Base-by-base conservation (phyloP, 23 red algal species). In the Cyanidiococcus yangmingshanensis region DNA sequence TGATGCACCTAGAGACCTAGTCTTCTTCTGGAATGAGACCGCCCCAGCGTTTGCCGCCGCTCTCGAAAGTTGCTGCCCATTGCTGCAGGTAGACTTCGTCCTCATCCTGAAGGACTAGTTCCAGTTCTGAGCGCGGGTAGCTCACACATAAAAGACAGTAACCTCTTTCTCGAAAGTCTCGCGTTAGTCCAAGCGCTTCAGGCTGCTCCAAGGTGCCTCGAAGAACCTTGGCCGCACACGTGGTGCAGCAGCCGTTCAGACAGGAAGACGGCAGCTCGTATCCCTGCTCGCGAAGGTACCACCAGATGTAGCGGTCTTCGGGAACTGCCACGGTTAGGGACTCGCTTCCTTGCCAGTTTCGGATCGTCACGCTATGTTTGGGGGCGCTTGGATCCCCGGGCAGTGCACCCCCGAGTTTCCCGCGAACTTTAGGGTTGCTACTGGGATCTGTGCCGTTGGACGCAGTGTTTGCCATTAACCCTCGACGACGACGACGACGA, bases 31-130 rank as follows among this genome's bases (percentile, higher is more conserved):
- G 83, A 25, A 96, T 34, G 30, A 96, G 76, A 34, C 92, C 92
- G 50, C 92, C 92, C 84, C 88, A 96, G 54, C 90, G 87, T 17
- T 85, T 77, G 54, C 94, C 94, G 71, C 94, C 94, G 26, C 51
- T 30, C 71, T 98, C 94, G 74, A 98, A 98, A 26, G 78, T 83
- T 39, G 77, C 68, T 35, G 87, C 94, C 67, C 90, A 98, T 39
- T 98, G 94, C 80, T 91, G 84, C 34, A 84, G 58, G 57, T 98
- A 98, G 16, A 98, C 94, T 74, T 98, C 94, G 67, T 98, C 94
- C 75, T 98, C 85, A 39, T 89, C 85, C 63, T 98, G 94, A 34
- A 92, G 81, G 39, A 79, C 74, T 32, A 83, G 81, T 25, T 80
- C 68, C 39, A 98, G 83, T 74, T 90, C 94, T 58, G 84, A 89